phyloP scores from a whole-genome alignment of 108 stramenopile species.

The Pseudonitzschia multistriata region DNA sequence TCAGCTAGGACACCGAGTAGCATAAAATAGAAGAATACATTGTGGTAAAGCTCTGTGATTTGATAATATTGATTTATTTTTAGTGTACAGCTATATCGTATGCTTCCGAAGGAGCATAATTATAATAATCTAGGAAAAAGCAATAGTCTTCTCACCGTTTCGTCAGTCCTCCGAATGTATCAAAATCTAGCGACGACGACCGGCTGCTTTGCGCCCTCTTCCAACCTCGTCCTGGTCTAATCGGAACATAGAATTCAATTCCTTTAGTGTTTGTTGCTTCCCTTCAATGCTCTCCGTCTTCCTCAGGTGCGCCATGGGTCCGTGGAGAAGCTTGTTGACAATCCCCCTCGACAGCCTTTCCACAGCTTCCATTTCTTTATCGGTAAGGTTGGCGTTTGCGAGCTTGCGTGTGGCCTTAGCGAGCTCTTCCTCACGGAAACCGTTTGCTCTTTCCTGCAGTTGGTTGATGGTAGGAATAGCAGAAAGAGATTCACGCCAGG shows the following conservation, averaged over 20 bases:
- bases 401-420: conserved; percentile 86
- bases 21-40: no score
- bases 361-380: conserved; percentile 93
- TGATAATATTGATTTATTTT: background rate
- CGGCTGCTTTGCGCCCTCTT: conserved; percentile 28
- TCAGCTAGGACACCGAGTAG: no score
- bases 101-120: background rate
- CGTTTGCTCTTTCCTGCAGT: conserved; percentile 93
- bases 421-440: conserved; percentile 89
- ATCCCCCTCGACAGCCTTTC: conserved; percentile 93
- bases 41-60: background rate
- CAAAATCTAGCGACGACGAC: conserved; percentile 23
- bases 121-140: background rate
- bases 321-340: conserved; percentile 97
- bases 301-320: conserved; percentile 94
- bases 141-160: background rate
- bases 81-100: conserved; percentile 1
- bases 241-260: conserved; percentile 93
- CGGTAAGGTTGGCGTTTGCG: conserved; percentile 81
- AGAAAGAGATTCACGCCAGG: conserved; percentile 93
- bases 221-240: conserved; percentile 67
- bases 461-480: conserved; percentile 95
- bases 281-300: conserved; percentile 85
- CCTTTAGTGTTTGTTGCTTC: conserved; percentile 81
- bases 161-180: background rate